Evolutionary conservation across 1,139 yeast species (phyloP), one percentile per base, ranked within the genome.

Genomic region (Taphrina wiesneri): DNA sequence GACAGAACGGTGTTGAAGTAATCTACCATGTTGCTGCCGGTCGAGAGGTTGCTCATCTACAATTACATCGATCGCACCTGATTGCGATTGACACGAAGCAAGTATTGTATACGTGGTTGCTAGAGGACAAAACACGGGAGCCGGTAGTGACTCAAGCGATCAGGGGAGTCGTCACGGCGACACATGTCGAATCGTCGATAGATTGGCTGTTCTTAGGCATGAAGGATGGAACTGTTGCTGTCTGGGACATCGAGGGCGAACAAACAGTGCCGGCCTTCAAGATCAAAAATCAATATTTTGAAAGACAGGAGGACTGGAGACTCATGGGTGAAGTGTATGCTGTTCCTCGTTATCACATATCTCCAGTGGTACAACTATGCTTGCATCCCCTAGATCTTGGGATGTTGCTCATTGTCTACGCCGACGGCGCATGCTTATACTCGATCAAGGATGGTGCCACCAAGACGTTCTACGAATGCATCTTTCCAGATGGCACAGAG

Each of bases 341-440:
- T 4, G 66, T 68, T 2, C 69, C 71, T 3, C 62, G 59, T 4
- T 65, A 65, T 23, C 68, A 68, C 23, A 51, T 67, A 7, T 82
- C 87, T 0, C 86, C 90, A 0, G 93, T 90, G 1, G 74, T 85
- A 1, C 79, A 85, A 0, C 75, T 93, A 1, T 85, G 85, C 70
- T 81, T 96, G 83, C 96, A 90, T 72, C 99, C 99, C 1, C 81
- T 97, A 70, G 98, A 93, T 75, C 82, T 91, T 11, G 95, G 96
- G 0, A 81, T 87, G 0, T 70, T 93, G 6, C 79, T 95, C 70
- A 82, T 93, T 11, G 84, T 90, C 0, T 95, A 92, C 74, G 79
- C 85, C 1, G 86, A 85, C 68, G 81, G 85, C 63, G 90, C 93
- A 0, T 82, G 90, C 0, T 78, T 85, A 2, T 93, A 86, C 74